Conservation (phyloP, 169 alveolate genomes). For the Theileria parva region DNA sequence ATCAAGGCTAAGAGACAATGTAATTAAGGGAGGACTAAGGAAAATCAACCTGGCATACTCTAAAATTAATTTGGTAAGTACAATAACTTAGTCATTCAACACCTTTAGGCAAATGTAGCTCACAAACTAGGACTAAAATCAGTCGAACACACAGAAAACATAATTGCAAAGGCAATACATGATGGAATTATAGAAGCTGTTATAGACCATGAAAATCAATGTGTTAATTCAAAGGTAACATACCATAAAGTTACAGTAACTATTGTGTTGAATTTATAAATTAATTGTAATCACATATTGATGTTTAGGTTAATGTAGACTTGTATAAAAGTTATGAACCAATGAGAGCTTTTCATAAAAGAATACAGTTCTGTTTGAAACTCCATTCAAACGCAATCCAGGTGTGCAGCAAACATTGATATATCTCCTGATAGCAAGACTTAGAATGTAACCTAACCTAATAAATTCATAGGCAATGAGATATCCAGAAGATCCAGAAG, state of each 20-base stretch:
- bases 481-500: slow-evolving; percentile 63
- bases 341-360: slow-evolving; percentile 85
- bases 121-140: slow-evolving; percentile 87
- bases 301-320: slow-evolving; percentile 74
- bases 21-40: slow-evolving; percentile 92
- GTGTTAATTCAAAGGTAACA: slow-evolving; percentile 75
- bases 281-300: background rate
- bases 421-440: background rate
- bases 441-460: background rate
- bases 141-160: slow-evolving; percentile 87
- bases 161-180: slow-evolving; percentile 92
- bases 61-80: slow-evolving; percentile 82
- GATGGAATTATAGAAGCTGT: slow-evolving; percentile 94
- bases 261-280: background rate
- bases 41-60: slow-evolving; percentile 90
- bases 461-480: slow-evolving; percentile 54
- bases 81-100: background rate
- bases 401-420: slow-evolving; percentile 42
- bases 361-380: slow-evolving; percentile 91
- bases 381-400: slow-evolving; percentile 89
- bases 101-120: slow-evolving; percentile 81
- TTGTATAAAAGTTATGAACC: slow-evolving; percentile 88
- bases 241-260: slow-evolving; percentile 10
- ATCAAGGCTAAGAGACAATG: slow-evolving; percentile 91
- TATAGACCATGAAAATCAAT: slow-evolving; percentile 87